Evolutionary conservation across 176 grass and related monocot species (phyloP), one percentile per base, ranked within the genome.

Genomic region (Elymus sibiricus): DNA sequence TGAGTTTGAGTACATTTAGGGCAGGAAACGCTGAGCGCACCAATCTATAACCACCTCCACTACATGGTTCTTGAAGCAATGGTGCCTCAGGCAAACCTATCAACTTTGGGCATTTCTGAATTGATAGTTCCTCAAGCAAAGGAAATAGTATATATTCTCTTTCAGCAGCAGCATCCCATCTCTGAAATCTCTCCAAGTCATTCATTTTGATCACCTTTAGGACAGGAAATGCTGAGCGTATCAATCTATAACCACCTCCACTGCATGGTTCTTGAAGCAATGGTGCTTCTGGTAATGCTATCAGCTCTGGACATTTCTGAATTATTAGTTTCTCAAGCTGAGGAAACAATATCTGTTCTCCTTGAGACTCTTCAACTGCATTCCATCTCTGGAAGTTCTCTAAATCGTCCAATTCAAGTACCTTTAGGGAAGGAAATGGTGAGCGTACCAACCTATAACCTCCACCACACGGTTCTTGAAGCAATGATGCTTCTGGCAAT

Each of bases 371-470:
- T 39, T 39, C 26, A 0, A 0, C 1, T 1, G 6, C 66, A 69
- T 39, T n/a, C 22, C 67, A 83, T 39, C 66, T 59, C n/a, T 60
- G 5, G 5, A 83, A 60, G 9, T 3, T 72, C 2, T 7, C 3
- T 19, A 83, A 42, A 1, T 7, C 0, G 0, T 0, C 0, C 14
- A 73, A 2, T 8, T 1, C 0, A 16, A 83, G 15, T 2, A 29
- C 51, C 35, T 83, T 14, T 11, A 73, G 7, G 7, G 4, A 2
- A 43, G 81, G 67, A 70, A 83, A 58, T 1, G 8, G 8, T 2
- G 14, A 42, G 13, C 4, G 27, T 7, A 32, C 26, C 27, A 66
- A 66, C 12, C 15, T 32, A 67, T 7, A 7, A 68, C 31, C 31
- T 68, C 29, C 31, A 32, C 6, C 16, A 21, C 31, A 37, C 11